phyloP scores from a whole-genome alignment of 345 rosid species.

The Citropsis articulata region DNA sequence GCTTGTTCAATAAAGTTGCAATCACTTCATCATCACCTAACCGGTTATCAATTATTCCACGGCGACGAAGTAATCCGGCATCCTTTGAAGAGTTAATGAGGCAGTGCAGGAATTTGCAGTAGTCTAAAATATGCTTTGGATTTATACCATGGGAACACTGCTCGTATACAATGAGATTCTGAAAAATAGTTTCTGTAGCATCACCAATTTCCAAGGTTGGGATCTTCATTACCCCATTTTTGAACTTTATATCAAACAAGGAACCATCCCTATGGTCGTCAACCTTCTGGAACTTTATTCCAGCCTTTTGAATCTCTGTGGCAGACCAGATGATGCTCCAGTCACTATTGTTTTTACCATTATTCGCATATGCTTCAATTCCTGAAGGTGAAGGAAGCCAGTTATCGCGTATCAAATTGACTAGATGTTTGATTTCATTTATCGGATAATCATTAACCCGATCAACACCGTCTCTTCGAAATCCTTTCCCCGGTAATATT shows the following conservation, averaged over 20 bases:
- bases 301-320: too few species aligned
- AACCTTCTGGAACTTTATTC: too few species aligned
- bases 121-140: not conserved
- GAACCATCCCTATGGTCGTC: too few species aligned
- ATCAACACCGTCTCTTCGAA: not conserved
- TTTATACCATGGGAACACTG: too few species aligned
- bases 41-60: conserved; percentile 11
- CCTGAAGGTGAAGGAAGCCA: not conserved
- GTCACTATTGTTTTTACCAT: too few species aligned
- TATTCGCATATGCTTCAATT: not conserved
- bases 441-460: too few species aligned
- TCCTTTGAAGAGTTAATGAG: conserved; percentile 7
- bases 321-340: too few species aligned
- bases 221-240: too few species aligned
- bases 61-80: conserved; percentile 3
- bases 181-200: too few species aligned
- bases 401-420: not conserved
- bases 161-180: not conserved
- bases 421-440: not conserved
- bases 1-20: not conserved
- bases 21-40: conserved; percentile 16
- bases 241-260: too few species aligned
- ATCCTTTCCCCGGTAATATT: not conserved
- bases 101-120: conserved; percentile 2
- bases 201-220: not conserved